Evolutionary conservation across 192 early-diverging fungal genomes (phyloP).

Genomic region (Coemansia erecta): DNA sequence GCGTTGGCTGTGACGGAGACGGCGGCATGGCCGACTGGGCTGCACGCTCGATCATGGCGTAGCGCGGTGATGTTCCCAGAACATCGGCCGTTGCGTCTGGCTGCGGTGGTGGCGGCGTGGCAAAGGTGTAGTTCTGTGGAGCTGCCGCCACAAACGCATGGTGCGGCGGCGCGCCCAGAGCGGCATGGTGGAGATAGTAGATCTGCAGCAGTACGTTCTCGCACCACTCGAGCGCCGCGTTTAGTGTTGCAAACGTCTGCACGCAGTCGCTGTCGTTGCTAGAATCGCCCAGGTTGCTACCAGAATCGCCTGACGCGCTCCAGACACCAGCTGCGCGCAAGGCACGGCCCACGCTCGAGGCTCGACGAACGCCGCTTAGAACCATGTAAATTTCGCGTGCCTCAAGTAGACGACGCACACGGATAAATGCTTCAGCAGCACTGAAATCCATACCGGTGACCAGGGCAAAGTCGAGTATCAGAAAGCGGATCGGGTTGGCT

Average conservation of each 20-base stretch:
- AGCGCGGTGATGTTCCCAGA: slow-evolving; percentile 40
- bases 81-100: slow-evolving; percentile 23
- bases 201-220: slow-evolving; percentile 84
- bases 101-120: slow-evolving; percentile 27
- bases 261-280: slow-evolving; percentile 56
- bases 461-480: slow-evolving; percentile 85
- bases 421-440: slow-evolving; percentile 84
- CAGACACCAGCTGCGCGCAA: slow-evolving; percentile 67
- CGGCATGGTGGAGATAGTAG: slow-evolving; percentile 64
- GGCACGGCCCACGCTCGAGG: slow-evolving; percentile 67
- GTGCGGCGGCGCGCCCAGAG: slow-evolving; percentile 22
- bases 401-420: slow-evolving; percentile 73
- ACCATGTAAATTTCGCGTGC: slow-evolving; percentile 77
- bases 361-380: slow-evolving; percentile 66
- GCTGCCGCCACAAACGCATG: slow-evolving; percentile 7
- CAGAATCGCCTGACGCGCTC: slow-evolving; percentile 24
- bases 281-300: background rate
- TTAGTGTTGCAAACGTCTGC: slow-evolving; percentile 74
- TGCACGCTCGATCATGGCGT: slow-evolving; percentile 42
- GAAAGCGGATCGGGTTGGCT: slow-evolving; percentile 72
- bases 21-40: slow-evolving; percentile 40
- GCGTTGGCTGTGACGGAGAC: slow-evolving; percentile 10
- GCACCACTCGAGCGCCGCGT: slow-evolving; percentile 91
- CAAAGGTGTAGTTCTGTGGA: slow-evolving; percentile 35
- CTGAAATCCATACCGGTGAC: slow-evolving; percentile 89